Evolutionary conservation across 2,329 filamentous ascomycete species (phyloP), one percentile per base, ranked within the genome.

Genomic region (Neofusicoccum umdonicola): DNA sequence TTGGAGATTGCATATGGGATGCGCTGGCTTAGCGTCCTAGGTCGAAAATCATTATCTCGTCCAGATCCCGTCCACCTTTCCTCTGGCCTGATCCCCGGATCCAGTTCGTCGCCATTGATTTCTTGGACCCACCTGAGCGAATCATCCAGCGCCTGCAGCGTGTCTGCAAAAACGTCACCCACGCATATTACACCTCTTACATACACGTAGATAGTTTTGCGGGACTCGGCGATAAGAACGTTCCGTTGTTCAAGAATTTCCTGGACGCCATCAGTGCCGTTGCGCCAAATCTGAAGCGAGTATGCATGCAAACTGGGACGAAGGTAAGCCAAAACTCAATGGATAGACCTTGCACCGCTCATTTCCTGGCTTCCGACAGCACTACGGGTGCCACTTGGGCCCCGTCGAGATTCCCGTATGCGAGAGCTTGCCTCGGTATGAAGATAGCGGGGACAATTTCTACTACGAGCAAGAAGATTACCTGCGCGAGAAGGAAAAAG

Each of bases 151-250:
- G 7, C 22, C 62, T 78, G 60, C 56, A 50, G 19, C 12, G 58
- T 0, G 37, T 67, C 34, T 77, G 74, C 47, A 60, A 54, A 0
- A 66, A 69, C 12, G 72, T 77, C 3, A 76, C 74, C 0, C 75
- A 77, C 51, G 71, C 74, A 2, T 78, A 69, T 65, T 77, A 74
- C 60, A 68, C 72, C 1, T 76, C 75, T 0, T 76, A 77, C 51
- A 70, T 75, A 1, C 74, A 77, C 51, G 66, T 57, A n/a, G 70
- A 75, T 48, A 69, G 74, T 50, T 74, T 76, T 60, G 66, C 13
- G 8, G 34, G 69, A 11, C 65, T 77, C 2, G 68, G 67, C 5
- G 67, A 68, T 1, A 63, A 63, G 8, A 77, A 77, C 27, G 65
- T 69, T 7, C 69, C 72, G 0, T 66, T 77, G 11, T 78, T 77